Percentiles rank a stretch among this genome's conserved stretches.
Conservation (phyloP, 2,329 filamentous ascomycete genomes). For the Ceratocystis destructans region DNA sequence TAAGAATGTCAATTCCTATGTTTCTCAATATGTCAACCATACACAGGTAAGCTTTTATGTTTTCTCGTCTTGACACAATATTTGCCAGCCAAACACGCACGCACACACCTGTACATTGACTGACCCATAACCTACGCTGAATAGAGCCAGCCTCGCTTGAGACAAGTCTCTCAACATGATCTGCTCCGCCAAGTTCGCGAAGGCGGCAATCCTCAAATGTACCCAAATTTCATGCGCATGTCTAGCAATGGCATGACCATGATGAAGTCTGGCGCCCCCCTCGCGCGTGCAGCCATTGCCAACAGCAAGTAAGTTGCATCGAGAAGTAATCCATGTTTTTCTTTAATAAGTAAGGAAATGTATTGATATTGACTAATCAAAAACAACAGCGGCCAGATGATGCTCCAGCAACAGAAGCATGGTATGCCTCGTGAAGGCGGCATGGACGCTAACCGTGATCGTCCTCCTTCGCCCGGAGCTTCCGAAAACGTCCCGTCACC, state of each 20-base stretch:
- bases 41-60: constrained; percentile 51
- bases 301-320: constrained; percentile 41
- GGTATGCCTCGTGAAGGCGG: constrained; percentile 80
- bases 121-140: background rate
- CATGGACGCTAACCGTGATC: constrained; percentile 70
- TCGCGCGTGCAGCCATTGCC: constrained; percentile 63
- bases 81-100: background rate
- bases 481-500: constrained; percentile 84
- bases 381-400: constrained; percentile 15
- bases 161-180: constrained; percentile 64
- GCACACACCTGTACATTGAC: background rate
- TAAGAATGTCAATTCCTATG: constrained; percentile 48
- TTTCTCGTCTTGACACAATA: background rate
- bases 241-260: constrained; percentile 47
- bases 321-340: background rate
- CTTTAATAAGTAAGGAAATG: background rate
- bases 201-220: constrained; percentile 40
- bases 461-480: constrained; percentile 67
- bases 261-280: constrained; percentile 44
- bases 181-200: constrained; percentile 61
- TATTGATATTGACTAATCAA: background rate
- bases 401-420: constrained; percentile 38
- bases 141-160: constrained; percentile 54
- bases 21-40: constrained; percentile 65
- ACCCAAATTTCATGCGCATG: constrained; percentile 54